Conservation (phyloP, 805 yeast genomes). For the Middelhovenomyces tepae region DNA sequence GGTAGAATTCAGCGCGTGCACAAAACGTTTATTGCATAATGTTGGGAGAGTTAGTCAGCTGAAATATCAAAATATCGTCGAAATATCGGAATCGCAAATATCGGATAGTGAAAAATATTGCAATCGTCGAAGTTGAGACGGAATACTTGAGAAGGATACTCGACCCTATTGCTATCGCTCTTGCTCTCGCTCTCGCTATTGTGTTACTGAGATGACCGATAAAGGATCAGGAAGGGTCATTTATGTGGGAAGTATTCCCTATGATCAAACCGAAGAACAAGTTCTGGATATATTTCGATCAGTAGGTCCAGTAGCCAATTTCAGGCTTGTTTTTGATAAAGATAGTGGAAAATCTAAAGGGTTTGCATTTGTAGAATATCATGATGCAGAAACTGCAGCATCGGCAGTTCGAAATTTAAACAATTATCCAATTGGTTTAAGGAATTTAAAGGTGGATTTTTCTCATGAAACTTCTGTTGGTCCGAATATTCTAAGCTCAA, state of each 20-base stretch:
- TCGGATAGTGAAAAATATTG: too few relatives aligned
- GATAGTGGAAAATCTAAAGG: conserved; percentile 89
- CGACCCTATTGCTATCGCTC: too few relatives aligned
- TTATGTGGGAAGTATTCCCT: conserved; percentile 82
- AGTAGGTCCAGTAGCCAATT: conserved; percentile 76
- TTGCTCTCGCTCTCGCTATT: too few relatives aligned
- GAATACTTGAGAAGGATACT: too few relatives aligned
- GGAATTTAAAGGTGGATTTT: conserved; percentile 68
- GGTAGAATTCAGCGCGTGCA: too few relatives aligned
- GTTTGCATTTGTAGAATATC: conserved; percentile 77
- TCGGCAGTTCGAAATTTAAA: conserved; percentile 86
- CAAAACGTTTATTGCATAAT: too few relatives aligned
- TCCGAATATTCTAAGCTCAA: conserved; percentile 6
- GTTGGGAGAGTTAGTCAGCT: too few relatives aligned
- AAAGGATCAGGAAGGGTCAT: conserved; percentile 34
- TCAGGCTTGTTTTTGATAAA: conserved; percentile 75
- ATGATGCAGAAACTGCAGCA: conserved; percentile 76
- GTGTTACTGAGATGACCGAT: conserved; percentile 2
- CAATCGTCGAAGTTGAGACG: too few relatives aligned
- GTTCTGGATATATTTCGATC: conserved; percentile 76
- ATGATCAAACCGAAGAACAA: conserved; percentile 90
- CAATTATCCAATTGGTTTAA: conserved; percentile 63
- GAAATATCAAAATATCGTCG: too few relatives aligned
- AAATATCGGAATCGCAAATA: too few relatives aligned
- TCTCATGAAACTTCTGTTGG: conserved; percentile 42